Evolutionary conservation across 768 basidiomycete species (phyloP).

Genomic region (Cubamyces lactineus): DNA sequence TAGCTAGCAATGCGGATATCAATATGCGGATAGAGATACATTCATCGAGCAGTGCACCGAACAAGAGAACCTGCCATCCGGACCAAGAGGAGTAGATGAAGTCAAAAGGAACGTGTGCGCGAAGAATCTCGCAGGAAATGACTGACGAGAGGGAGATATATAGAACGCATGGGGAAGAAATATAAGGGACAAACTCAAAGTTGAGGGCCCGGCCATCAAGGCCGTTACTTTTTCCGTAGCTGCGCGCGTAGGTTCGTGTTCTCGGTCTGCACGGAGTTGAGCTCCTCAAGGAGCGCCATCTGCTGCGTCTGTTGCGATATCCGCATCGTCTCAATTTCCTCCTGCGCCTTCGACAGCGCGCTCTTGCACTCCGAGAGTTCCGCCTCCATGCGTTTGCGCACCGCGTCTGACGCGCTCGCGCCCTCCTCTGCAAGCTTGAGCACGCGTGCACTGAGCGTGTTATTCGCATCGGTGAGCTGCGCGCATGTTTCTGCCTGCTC

Average conservation of each 20-base stretch:
- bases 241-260: conserved; percentile 73
- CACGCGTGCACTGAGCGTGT: conserved; percentile 70
- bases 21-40: conserved; percentile 28
- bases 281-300: conserved; percentile 84
- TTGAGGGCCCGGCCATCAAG: conserved; percentile 5
- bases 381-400: conserved; percentile 63
- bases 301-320: conserved; percentile 79
- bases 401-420: conserved; percentile 48
- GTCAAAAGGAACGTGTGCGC: not conserved
- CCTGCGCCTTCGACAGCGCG: conserved; percentile 63
- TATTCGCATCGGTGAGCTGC: conserved; percentile 80
- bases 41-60: conserved; percentile 24
- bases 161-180: not conserved
- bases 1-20: conserved; percentile 26
- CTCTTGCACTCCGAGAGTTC: conserved; percentile 65
- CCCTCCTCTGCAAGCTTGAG: conserved; percentile 74
- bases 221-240: conserved; percentile 46
- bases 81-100: conserved; percentile 4
- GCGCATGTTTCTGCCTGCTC: conserved; percentile 75
- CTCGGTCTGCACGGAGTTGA: conserved; percentile 82
- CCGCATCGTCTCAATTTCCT: conserved; percentile 69
- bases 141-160: not conserved
- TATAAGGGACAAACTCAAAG: not conserved
- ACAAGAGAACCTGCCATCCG: conserved; percentile 16
- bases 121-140: not conserved